phyloP scores from a whole-genome alignment of 345 rosid genomes.

The Toxicodendron radicans region DNA sequence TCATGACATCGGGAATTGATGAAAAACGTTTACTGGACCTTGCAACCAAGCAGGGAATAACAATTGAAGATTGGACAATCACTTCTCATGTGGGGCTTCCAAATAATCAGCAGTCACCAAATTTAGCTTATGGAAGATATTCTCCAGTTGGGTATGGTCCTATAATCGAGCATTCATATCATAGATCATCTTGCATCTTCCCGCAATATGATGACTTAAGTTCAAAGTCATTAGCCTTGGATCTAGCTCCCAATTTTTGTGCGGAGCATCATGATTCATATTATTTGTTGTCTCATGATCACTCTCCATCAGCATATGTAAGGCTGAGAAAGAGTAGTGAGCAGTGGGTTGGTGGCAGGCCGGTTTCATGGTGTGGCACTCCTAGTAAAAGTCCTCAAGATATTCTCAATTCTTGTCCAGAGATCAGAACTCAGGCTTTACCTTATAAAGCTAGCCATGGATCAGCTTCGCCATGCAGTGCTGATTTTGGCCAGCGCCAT shows the following conservation, averaged over 20 bases:
- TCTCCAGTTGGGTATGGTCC: slow-evolving; percentile 36
- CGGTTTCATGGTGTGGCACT: slow-evolving; percentile 36
- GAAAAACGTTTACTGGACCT: slow-evolving; percentile 71
- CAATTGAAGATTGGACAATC: slow-evolving; percentile 69
- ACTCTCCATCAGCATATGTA: slow-evolving; percentile 38
- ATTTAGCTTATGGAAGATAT: slow-evolving; percentile 30
- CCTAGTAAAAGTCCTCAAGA: slow-evolving; percentile 41
- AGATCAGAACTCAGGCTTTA: slow-evolving; percentile 37
- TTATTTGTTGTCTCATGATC: slow-evolving; percentile 54
- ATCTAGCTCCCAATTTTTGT: slow-evolving; percentile 47
- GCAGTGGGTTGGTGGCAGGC: slow-evolving; percentile 42
- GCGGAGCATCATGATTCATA: slow-evolving; percentile 70
- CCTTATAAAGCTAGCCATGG: slow-evolving; percentile 32
- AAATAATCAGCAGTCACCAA: slow-evolving; percentile 47
- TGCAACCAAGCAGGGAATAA: slow-evolving; percentile 79
- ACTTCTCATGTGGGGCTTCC: slow-evolving; percentile 43
- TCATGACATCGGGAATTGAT: slow-evolving; percentile 77
- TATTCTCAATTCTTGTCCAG: slow-evolving; percentile 49
- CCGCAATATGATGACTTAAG: slow-evolving; percentile 43
- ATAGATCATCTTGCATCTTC: slow-evolving; percentile 58
- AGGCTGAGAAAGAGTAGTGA: slow-evolving; percentile 46
- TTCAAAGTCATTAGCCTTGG: slow-evolving; percentile 49
- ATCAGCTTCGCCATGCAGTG: slow-evolving; percentile 33
- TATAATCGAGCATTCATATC: slow-evolving; percentile 41
- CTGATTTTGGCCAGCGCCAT: slow-evolving; percentile 40